Conservation (phyloP, 176 grass and related monocot species). For the Bolboschoenus planiculmis region DNA sequence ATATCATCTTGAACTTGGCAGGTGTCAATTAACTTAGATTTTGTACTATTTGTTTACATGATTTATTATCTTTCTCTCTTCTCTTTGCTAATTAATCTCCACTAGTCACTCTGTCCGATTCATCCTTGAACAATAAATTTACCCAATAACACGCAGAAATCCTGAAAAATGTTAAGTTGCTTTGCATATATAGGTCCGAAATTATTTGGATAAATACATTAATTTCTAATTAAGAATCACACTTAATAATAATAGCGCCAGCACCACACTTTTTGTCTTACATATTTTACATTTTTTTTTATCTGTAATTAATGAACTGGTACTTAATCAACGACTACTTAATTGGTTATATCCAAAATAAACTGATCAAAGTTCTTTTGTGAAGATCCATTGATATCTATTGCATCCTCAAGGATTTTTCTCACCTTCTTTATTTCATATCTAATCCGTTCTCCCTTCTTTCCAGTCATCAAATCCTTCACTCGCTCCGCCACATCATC, state of each 20-base stretch:
- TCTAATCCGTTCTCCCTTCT: slow-evolving; percentile 25
- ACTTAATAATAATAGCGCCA: neutral
- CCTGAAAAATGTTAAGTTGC: neutral
- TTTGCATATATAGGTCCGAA: neutral
- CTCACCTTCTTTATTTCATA: slow-evolving; percentile 28
- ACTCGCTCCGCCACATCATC: slow-evolving; percentile 35
- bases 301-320: neutral
- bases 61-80: too few relatives aligned
- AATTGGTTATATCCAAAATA: slow-evolving; percentile 34
- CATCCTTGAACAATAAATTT: too few relatives aligned
- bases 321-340: neutral
- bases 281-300: neutral
- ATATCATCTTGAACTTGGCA: too few relatives aligned
- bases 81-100: too few relatives aligned
- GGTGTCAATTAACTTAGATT: too few relatives aligned
- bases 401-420: slow-evolving; percentile 23
- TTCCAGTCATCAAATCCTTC: slow-evolving; percentile 29
- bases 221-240: neutral
- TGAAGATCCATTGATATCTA: slow-evolving; percentile 43
- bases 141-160: too few relatives aligned
- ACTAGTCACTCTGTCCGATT: too few relatives aligned
- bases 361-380: slow-evolving; percentile 44
- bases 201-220: neutral
- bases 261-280: neutral
- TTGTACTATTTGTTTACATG: too few relatives aligned